Evolutionary conservation across 2,329 filamentous ascomycete genomes (phyloP).

Genomic region (Coniochaeta sp.): DNA sequence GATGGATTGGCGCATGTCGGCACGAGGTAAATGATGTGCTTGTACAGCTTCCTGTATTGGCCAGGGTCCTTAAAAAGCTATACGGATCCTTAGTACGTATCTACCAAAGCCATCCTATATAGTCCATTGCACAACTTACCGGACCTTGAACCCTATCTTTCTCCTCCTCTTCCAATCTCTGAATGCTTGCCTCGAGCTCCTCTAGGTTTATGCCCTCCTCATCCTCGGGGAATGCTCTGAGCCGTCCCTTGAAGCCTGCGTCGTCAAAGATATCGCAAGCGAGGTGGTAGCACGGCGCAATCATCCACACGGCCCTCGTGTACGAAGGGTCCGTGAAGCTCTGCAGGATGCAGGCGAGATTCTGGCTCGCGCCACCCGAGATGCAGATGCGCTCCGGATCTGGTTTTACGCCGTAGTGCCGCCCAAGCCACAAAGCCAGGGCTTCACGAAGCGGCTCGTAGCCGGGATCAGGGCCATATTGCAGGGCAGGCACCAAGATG

Average conservation of each 20-base stretch:
- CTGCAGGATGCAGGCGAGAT: slow-evolving; percentile 45
- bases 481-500: slow-evolving; percentile 56
- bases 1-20: slow-evolving; percentile 81
- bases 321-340: slow-evolving; percentile 56
- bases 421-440: slow-evolving; percentile 60
- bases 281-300: slow-evolving; percentile 56
- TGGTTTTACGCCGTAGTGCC: too few species aligned
- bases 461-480: slow-evolving; percentile 75
- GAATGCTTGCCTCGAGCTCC: background rate
- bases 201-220: slow-evolving; percentile 43
- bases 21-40: slow-evolving; percentile 74
- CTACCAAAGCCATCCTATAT: background rate
- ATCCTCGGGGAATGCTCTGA: slow-evolving; percentile 60
- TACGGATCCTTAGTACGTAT: background rate
- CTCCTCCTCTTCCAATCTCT: background rate
- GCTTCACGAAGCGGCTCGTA: slow-evolving; percentile 61
- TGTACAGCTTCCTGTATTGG: slow-evolving; percentile 65
- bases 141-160: background rate
- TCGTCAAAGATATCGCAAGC: slow-evolving; percentile 57
- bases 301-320: slow-evolving; percentile 55
- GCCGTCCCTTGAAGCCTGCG: slow-evolving; percentile 44
- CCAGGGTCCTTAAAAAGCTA: slow-evolving; percentile 21
- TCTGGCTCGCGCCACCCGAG: slow-evolving; percentile 80
- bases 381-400: slow-evolving; percentile 61
- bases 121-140: slow-evolving; percentile 30